Conservation (phyloP, 441 rosid genomes). For the Mallotus repandus region DNA sequence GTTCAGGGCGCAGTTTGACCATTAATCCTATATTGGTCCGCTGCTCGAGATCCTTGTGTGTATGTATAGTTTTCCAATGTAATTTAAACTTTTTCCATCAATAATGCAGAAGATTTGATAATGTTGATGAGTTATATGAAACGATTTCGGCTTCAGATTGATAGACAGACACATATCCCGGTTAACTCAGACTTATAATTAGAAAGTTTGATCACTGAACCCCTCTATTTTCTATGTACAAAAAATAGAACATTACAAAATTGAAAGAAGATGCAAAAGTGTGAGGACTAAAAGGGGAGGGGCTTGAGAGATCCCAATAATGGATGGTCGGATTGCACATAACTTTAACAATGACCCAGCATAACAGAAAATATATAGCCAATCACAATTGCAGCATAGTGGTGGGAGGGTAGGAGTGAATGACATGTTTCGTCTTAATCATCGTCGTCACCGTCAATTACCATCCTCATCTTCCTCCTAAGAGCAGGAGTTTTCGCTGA, state of each 20-base stretch:
- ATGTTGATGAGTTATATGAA: too few relatives aligned
- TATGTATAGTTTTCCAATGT: too few relatives aligned
- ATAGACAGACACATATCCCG: not conserved
- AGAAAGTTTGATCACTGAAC: not conserved
- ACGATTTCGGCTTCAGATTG: not conserved
- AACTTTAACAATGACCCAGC: not conserved
- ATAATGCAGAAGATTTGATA: too few relatives aligned
- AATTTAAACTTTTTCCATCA: too few relatives aligned
- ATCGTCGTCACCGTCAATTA: slow-evolving; percentile 62
- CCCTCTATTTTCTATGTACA: not conserved
- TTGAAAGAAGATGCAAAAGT: too few relatives aligned
- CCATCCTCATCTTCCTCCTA: slow-evolving; percentile 68
- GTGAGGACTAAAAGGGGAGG: not conserved
- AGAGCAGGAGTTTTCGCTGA: slow-evolving; percentile 33
- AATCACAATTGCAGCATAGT: not conserved
- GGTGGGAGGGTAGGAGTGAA: not conserved
- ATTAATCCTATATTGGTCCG: too few relatives aligned
- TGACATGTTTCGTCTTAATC: slow-evolving; percentile 26
- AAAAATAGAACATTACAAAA: not conserved
- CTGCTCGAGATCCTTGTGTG: too few relatives aligned
- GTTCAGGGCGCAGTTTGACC: too few relatives aligned
- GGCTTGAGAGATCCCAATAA: not conserved
- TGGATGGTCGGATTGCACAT: not conserved
- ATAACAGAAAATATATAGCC: not conserved
- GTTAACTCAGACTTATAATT: too few relatives aligned